Conservation (phyloP, 176 grass and related monocot genomes). For the Melocanna baccifera region DNA sequence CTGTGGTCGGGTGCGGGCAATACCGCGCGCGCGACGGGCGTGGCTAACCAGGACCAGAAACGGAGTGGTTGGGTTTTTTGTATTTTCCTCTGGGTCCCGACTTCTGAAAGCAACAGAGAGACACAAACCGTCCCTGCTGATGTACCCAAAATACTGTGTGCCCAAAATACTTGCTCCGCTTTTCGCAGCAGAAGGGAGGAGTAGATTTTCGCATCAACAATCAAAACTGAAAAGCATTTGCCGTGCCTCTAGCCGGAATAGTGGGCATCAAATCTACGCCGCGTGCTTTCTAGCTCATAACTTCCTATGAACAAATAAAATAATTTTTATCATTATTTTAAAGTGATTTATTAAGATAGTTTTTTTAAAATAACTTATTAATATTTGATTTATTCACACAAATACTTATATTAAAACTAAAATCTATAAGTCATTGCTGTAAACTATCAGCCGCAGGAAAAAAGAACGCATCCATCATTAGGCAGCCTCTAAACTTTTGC, state of each 20-base stretch:
- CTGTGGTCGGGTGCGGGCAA: neutral
- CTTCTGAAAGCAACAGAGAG: neutral
- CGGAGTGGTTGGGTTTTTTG: neutral
- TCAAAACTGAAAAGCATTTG: neutral
- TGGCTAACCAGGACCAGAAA: neutral
- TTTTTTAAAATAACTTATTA: no score
- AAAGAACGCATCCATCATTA: neutral
- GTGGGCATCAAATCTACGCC: conserved; percentile 1
- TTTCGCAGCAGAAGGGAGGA: neutral
- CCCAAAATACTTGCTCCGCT: neutral
- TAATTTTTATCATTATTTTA: accelerated
- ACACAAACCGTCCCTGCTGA: neutral
- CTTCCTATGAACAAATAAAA: no score
- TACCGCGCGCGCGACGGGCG: neutral
- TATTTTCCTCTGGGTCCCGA: neutral
- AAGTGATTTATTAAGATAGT: no score
- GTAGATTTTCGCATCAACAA: neutral
- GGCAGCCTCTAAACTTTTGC: neutral
- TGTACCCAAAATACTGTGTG: neutral
- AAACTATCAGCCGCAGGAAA: no score
- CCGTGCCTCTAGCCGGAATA: neutral
- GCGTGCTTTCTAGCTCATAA: no score
- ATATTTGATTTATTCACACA: no score
- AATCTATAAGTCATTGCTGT: accelerated
- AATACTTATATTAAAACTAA: accelerated